Evolutionary conservation across 177 flowering plant species (phyloP).

Genomic region (Vitis hybrid): DNA sequence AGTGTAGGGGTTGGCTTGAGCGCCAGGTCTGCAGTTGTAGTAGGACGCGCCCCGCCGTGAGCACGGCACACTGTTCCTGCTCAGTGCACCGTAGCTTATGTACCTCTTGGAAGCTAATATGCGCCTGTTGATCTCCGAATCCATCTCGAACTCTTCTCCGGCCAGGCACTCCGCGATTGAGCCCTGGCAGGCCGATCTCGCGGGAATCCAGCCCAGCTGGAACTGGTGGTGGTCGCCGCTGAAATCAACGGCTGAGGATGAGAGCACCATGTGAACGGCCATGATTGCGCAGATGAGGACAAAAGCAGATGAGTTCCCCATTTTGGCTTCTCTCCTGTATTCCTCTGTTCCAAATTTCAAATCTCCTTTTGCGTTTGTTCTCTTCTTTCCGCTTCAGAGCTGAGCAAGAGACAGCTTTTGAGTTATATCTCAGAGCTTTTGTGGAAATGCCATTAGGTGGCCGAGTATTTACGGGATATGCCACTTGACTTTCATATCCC

Average conservation of each 20-base stretch:
- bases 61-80: slow-evolving; percentile 53
- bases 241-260: slow-evolving; percentile 22
- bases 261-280: slow-evolving; percentile 13
- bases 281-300: slow-evolving; percentile 16
- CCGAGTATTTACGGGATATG: too few relatives aligned
- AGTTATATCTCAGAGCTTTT: too few relatives aligned
- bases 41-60: slow-evolving; percentile 52
- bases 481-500: too few relatives aligned
- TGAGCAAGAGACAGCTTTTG: too few relatives aligned
- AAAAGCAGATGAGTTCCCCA: slow-evolving; percentile 11
- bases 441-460: too few relatives aligned
- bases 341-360: too few relatives aligned
- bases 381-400: too few relatives aligned
- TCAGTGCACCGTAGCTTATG: slow-evolving; percentile 58
- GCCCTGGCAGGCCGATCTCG: slow-evolving; percentile 20
- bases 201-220: slow-evolving; percentile 14
- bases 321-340: slow-evolving; percentile 1
- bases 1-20: slow-evolving; percentile 48
- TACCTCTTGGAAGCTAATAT: slow-evolving; percentile 32
- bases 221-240: background rate
- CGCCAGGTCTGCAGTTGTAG: slow-evolving; percentile 52
- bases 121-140: slow-evolving; percentile 48
- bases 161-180: slow-evolving; percentile 27
- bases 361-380: too few relatives aligned
- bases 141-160: slow-evolving; percentile 36